These are phyloP conservation scores for Yamagishiella unicocca DNA, from an alignment of 139 green algal genomes.

Conservation along the genomic window DNA sequence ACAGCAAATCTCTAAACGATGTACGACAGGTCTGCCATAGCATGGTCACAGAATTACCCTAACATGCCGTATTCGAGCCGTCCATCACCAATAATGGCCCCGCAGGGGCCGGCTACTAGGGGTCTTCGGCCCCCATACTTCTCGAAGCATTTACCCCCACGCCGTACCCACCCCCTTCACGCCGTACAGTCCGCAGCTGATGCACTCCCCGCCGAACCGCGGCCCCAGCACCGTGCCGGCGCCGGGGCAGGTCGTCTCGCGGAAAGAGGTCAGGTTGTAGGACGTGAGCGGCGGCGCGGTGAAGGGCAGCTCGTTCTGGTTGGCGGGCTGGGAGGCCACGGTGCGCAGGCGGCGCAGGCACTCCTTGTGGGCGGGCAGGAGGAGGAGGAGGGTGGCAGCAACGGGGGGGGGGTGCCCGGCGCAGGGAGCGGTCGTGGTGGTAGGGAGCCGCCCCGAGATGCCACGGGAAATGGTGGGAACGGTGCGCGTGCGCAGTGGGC, in stretches of 20 bases:
- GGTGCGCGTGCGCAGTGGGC: no score
- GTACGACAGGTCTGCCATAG: no score
- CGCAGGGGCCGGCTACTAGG: no score
- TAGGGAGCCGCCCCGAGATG: no score
- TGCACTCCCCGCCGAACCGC: constrained; percentile 43
- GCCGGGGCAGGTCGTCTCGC: neutral
- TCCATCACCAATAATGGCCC: no score
- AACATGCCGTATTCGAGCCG: no score
- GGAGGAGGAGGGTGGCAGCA: neutral
- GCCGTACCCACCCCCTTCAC: neutral
- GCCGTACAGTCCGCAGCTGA: constrained; percentile 30
- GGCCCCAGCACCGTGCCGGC: constrained; percentile 16
- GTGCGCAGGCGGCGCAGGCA: constrained; percentile 5
- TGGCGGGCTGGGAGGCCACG: neutral
- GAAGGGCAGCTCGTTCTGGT: constrained; percentile 29
- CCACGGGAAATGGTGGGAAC: no score
- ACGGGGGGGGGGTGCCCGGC: neutral
- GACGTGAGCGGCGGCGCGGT: constrained; percentile 34
- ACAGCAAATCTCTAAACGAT: no score
- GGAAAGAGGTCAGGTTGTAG: constrained; percentile 27
- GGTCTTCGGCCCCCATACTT: no score
- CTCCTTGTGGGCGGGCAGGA: neutral
- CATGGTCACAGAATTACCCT: no score
- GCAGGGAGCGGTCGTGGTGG: no score
- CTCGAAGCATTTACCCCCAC: no score